phyloP scores from a whole-genome alignment of 345 rosid species.

The Iberis pinnata region DNA sequence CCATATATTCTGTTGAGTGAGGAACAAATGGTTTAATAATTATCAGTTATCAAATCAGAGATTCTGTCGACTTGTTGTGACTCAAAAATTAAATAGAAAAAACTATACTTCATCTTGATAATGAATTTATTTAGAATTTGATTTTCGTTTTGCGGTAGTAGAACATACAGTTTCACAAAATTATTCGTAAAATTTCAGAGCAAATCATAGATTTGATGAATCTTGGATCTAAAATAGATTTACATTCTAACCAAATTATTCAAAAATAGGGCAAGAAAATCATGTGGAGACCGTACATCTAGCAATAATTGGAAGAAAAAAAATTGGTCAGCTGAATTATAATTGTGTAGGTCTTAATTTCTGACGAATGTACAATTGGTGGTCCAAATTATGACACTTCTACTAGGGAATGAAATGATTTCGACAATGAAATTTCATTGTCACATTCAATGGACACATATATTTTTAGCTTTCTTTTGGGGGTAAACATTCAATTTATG shows the following conservation, averaged over 20 bases:
- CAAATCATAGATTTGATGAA: too few relatives aligned
- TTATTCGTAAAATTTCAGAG: too few relatives aligned
- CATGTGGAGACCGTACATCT: slow-evolving; percentile 30
- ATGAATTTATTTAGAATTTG: too few relatives aligned
- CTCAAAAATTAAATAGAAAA: too few relatives aligned
- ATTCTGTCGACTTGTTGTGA: too few relatives aligned
- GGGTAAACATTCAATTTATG: background rate
- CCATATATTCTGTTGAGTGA: too few relatives aligned
- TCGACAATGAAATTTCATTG: slow-evolving; percentile 28
- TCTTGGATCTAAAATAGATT: slow-evolving; percentile 20
- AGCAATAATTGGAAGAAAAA: slow-evolving; percentile 30
- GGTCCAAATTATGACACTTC: slow-evolving; percentile 41
- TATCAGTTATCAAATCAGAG: too few relatives aligned
- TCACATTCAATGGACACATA: slow-evolving; percentile 27
- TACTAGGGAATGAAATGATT: slow-evolving; percentile 36
- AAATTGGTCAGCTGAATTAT: slow-evolving; percentile 32
- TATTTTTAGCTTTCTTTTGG: background rate
- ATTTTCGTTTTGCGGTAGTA: too few relatives aligned
- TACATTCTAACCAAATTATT: slow-evolving; percentile 1
- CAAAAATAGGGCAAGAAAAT: slow-evolving; percentile 11
- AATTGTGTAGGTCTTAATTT: slow-evolving; percentile 33
- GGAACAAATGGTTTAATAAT: too few relatives aligned
- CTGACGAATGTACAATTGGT: slow-evolving; percentile 34
- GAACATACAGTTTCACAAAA: too few relatives aligned
- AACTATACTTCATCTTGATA: too few relatives aligned